These are phyloP conservation scores for Ceratocystis variospora DNA, from an alignment of 2,329 filamentous ascomycete genomes.

Conservation along the genomic window DNA sequence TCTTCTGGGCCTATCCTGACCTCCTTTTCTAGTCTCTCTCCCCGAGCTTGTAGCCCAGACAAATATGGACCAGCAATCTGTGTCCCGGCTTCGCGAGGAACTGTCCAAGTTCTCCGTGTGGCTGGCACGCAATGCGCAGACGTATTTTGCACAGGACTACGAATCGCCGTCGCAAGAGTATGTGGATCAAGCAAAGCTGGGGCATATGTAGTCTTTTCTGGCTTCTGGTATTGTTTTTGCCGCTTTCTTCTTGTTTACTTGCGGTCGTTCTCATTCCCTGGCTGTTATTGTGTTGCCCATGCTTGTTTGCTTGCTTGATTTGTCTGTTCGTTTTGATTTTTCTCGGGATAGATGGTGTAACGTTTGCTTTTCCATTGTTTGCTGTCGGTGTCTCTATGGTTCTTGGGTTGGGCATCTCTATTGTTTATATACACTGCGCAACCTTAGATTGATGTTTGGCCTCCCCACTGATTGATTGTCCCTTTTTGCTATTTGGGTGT, in stretches of 20 bases:
- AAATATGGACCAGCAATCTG: conserved; percentile 90
- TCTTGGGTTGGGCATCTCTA: not conserved
- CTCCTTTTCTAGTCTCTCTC: conserved; percentile 51
- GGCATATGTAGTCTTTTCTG: conserved; percentile 7
- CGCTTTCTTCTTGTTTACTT: not conserved
- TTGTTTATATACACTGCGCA: not conserved
- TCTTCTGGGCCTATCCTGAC: not conserved
- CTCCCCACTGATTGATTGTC: not conserved
- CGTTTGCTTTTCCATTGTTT: conserved; percentile 7
- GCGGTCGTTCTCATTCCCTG: not conserved
- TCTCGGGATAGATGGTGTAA: conserved; percentile 3
- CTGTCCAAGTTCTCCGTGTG: conserved; percentile 74
- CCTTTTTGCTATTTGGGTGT: not conserved
- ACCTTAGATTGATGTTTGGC: not conserved
- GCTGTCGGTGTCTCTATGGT: not conserved
- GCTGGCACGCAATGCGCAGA: conserved; percentile 61
- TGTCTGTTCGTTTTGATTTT: not conserved
- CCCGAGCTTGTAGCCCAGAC: conserved; percentile 93
- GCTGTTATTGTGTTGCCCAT: not conserved
- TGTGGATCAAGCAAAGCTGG: conserved; percentile 46
- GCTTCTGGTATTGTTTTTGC: not conserved
- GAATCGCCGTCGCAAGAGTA: conserved; percentile 60
- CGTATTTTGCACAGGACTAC: conserved; percentile 67
- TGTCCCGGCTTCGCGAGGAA: conserved; percentile 78
- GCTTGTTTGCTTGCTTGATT: not conserved